Percentiles rank a stretch among this genome's conserved stretches.
phyloP scores from a whole-genome alignment of 2,329 filamentous ascomycete species.

The Eutypella sp. region DNA sequence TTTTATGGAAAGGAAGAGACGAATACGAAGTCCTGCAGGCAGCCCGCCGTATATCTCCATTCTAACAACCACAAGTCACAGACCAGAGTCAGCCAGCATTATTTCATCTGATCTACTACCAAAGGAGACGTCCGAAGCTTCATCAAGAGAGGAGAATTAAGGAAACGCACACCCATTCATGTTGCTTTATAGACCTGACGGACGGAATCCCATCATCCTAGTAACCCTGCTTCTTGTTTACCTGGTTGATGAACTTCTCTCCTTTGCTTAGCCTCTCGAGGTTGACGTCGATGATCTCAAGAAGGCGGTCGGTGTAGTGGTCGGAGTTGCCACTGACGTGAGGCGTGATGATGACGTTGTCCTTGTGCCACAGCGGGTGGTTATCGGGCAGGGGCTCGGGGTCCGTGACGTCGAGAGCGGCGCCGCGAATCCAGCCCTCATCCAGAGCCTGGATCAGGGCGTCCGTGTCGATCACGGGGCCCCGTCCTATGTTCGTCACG shows the following conservation, averaged over 20 bases:
- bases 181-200: too few relatives aligned
- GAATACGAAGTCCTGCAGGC: too few relatives aligned
- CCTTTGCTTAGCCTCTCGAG: constrained; percentile 23
- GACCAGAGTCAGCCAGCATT: too few relatives aligned
- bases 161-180: too few relatives aligned
- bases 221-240: constrained; percentile 27
- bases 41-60: too few relatives aligned
- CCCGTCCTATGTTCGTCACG: constrained; percentile 61
- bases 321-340: constrained; percentile 26
- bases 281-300: constrained; percentile 23
- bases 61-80: too few relatives aligned
- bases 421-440: constrained; percentile 39
- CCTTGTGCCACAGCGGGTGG: constrained; percentile 58
- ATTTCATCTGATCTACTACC: too few relatives aligned
- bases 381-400: constrained; percentile 61
- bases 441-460: constrained; percentile 52
- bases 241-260: constrained; percentile 24
- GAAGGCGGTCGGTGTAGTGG: constrained; percentile 20
- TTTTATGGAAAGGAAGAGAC: too few relatives aligned
- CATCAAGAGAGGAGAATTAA: too few relatives aligned
- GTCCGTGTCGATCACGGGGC: constrained; percentile 29
- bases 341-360: constrained; percentile 52
- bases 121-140: too few relatives aligned
- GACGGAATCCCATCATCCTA: constrained; percentile 10
- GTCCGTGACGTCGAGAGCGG: constrained; percentile 65